These are phyloP conservation scores for Phytophthora pluvialis DNA, from an alignment of 352 stramenopile genomes.

Conservation along the genomic window DNA sequence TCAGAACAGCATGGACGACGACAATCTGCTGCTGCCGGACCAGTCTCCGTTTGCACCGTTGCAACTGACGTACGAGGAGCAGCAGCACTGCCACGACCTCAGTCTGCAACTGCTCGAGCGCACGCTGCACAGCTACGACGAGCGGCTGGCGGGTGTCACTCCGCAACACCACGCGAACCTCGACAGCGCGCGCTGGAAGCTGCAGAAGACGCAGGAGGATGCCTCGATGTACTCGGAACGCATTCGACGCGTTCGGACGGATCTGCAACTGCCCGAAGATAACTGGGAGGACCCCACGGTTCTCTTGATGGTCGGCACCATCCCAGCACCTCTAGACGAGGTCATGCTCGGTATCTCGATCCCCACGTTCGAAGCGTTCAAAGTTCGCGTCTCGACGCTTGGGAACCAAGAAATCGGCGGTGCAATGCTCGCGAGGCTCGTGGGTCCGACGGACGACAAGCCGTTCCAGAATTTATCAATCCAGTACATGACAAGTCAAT, in stretches of 20 bases:
- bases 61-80: slow-evolving; percentile 36
- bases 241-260: slow-evolving; percentile 29
- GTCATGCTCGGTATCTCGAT: slow-evolving; percentile 63
- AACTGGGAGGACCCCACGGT: slow-evolving; percentile 37
- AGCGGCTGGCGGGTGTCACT: slow-evolving; percentile 30
- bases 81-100: slow-evolving; percentile 42
- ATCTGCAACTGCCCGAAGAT: slow-evolving; percentile 40
- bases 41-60: slow-evolving; percentile 42
- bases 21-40: slow-evolving; percentile 27
- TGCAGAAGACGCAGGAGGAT: slow-evolving; percentile 41
- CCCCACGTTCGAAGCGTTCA: slow-evolving; percentile 49
- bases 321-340: slow-evolving; percentile 54
- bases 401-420: slow-evolving; percentile 37
- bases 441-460: slow-evolving; percentile 42
- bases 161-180: slow-evolving; percentile 34
- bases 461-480: slow-evolving; percentile 57
- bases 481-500: slow-evolving; percentile 47
- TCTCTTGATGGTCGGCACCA: slow-evolving; percentile 52
- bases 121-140: slow-evolving; percentile 46
- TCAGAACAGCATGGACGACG: slow-evolving; percentile 36
- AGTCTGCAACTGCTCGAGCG: slow-evolving; percentile 43
- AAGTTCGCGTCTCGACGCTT: slow-evolving; percentile 38
- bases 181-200: slow-evolving; percentile 45
- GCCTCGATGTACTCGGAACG: slow-evolving; percentile 44
- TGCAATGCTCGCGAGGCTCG: slow-evolving; percentile 62